These are phyloP conservation scores for Tetrahymena malaccensis DNA, from an alignment of 73 alveolate species.

Conservation along the genomic window DNA sequence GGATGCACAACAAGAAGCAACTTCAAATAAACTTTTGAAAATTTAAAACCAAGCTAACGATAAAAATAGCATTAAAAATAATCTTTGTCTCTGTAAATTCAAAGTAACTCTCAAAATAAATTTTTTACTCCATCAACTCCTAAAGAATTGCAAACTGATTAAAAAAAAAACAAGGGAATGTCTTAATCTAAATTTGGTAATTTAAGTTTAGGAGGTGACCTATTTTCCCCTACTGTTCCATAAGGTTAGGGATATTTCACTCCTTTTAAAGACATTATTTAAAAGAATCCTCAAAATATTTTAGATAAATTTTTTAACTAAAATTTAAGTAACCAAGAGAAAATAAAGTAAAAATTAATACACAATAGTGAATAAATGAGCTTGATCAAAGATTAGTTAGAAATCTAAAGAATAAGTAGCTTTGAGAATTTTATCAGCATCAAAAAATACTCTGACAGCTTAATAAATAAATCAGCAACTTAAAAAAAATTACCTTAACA, in stretches of 20 bases:
- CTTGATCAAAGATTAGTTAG: neutral
- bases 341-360: neutral
- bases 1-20: neutral
- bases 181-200: neutral
- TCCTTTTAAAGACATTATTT: neutral
- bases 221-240: neutral
- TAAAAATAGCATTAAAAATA: neutral
- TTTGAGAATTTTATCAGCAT: neutral
- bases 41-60: neutral
- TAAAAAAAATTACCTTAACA: neutral
- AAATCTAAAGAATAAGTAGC: neutral
- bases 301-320: neutral
- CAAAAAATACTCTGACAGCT: neutral
- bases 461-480: neutral
- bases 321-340: neutral
- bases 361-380: neutral
- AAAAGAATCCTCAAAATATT: neutral
- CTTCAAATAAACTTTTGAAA: neutral
- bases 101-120: neutral
- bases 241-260: neutral
- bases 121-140: neutral
- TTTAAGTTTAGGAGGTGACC: neutral
- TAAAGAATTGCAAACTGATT: neutral
- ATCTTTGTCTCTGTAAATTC: neutral
- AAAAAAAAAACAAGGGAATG: neutral